phyloP scores from a whole-genome alignment of 2,329 filamentous ascomycete genomes.

The Trichoderma semiorbis region DNA sequence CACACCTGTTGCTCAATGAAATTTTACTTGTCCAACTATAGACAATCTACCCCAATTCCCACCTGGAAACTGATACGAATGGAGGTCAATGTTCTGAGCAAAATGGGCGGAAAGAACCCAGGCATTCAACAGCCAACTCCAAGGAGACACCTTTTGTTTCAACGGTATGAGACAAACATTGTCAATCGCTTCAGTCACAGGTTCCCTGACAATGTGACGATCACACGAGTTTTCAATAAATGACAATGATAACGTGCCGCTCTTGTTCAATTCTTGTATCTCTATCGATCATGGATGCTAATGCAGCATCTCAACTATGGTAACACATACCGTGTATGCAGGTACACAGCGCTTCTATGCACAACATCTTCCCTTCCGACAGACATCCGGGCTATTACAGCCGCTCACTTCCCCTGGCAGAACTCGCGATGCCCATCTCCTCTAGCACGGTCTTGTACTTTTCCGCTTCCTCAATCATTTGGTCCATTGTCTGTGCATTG shows the following conservation, averaged over 20 bases:
- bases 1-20: neutral
- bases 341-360: neutral
- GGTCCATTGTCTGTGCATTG: slow-evolving; percentile 62
- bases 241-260: neutral
- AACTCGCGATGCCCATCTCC: slow-evolving; percentile 37
- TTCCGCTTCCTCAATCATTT: slow-evolving; percentile 77
- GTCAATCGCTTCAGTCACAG: neutral
- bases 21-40: neutral
- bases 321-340: neutral
- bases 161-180: neutral
- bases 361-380: neutral
- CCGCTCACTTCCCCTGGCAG: neutral
- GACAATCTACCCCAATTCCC: neutral
- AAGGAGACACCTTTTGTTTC: neutral
- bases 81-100: neutral
- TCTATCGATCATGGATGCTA: neutral
- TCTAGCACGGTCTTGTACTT: slow-evolving; percentile 54
- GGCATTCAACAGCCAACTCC: neutral
- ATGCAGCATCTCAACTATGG: neutral
- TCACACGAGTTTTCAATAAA: neutral
- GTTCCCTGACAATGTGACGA: neutral
- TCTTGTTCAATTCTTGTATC: neutral
- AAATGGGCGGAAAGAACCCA: neutral
- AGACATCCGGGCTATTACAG: neutral
- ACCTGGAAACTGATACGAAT: neutral